Conservation (phyloP, 768 basidiomycete species). For the Pleurotus pulmonarius region DNA sequence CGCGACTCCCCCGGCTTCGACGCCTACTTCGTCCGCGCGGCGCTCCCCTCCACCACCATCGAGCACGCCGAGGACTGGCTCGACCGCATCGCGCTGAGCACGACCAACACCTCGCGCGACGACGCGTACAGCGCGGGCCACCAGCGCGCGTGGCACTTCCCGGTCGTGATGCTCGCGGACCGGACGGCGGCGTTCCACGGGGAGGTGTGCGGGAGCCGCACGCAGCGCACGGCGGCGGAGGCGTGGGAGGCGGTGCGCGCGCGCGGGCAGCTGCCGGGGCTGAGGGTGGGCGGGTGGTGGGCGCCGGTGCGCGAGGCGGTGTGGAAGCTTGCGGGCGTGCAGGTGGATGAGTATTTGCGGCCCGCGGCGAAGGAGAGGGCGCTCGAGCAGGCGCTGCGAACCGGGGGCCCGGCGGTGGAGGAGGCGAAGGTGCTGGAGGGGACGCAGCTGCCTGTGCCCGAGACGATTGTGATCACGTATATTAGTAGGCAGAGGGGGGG, state of each 20-base stretch:
- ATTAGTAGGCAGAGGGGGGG: slow-evolving; percentile 61
- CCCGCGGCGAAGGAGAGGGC: background rate
- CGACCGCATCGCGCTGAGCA: slow-evolving; percentile 46
- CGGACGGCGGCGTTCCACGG: slow-evolving; percentile 79
- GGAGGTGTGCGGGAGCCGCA: slow-evolving; percentile 52
- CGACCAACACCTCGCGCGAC: background rate
- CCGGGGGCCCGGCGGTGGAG: background rate
- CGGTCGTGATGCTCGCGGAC: slow-evolving; percentile 65
- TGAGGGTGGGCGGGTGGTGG: slow-evolving; percentile 68
- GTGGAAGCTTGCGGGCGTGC: slow-evolving; percentile 61
- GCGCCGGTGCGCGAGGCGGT: slow-evolving; percentile 63
- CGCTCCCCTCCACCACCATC: slow-evolving; percentile 66
- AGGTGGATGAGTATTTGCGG: background rate
- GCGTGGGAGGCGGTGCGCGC: slow-evolving; percentile 52
- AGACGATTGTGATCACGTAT: slow-evolving; percentile 66
- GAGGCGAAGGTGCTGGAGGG: slow-evolving; percentile 10
- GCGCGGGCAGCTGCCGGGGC: slow-evolving; percentile 28
- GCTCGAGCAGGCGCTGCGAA: no score
- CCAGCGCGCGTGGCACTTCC: slow-evolving; percentile 64
- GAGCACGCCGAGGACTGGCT: slow-evolving; percentile 71
- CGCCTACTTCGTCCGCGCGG: slow-evolving; percentile 68
- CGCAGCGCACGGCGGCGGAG: slow-evolving; percentile 70
- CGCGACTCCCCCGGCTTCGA: slow-evolving; percentile 77
- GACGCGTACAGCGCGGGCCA: background rate
- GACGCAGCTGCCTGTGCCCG: slow-evolving; percentile 33